These are phyloP conservation scores for Fusarium anguioides DNA, from an alignment of 2,329 filamentous ascomycete species.

Conservation along the genomic window DNA sequence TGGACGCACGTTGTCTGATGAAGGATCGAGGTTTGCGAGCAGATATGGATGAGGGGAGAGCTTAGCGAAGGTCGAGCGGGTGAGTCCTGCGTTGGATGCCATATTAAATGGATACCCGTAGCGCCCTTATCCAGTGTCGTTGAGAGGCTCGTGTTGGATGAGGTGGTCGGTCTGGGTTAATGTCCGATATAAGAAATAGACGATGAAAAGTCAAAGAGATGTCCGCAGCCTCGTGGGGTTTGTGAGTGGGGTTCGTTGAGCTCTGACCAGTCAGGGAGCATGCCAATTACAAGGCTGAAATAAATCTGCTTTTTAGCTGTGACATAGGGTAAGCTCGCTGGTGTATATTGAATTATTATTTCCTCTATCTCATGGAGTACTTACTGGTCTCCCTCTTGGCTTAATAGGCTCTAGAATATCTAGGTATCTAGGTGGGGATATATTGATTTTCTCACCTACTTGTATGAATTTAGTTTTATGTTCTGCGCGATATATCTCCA, in stretches of 20 bases:
- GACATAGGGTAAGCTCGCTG: conserved; percentile 13
- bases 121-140: background rate
- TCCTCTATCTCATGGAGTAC: too few relatives aligned
- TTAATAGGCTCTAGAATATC: too few relatives aligned
- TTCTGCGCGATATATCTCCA: too few relatives aligned
- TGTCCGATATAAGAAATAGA: conserved; percentile 6
- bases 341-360: background rate
- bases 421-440: too few relatives aligned
- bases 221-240: conserved; percentile 41
- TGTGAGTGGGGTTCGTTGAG: background rate
- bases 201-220: conserved; percentile 45
- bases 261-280: conserved; percentile 22
- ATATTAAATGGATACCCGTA: conserved; percentile 18
- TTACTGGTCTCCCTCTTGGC: too few relatives aligned
- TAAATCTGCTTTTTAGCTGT: too few relatives aligned
- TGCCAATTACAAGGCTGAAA: conserved; percentile 36
- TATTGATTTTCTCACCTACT: too few relatives aligned
- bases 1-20: conserved; percentile 58
- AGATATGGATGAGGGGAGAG: conserved; percentile 91
- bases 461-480: too few relatives aligned
- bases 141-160: background rate
- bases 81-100: conserved; percentile 55
- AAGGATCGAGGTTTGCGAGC: conserved; percentile 83
- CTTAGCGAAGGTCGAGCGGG: conserved; percentile 82
- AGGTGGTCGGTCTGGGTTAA: background rate